Evolutionary conservation across 208 protist genomes (phyloP).

Genomic region (Borovskyia barvae): DNA sequence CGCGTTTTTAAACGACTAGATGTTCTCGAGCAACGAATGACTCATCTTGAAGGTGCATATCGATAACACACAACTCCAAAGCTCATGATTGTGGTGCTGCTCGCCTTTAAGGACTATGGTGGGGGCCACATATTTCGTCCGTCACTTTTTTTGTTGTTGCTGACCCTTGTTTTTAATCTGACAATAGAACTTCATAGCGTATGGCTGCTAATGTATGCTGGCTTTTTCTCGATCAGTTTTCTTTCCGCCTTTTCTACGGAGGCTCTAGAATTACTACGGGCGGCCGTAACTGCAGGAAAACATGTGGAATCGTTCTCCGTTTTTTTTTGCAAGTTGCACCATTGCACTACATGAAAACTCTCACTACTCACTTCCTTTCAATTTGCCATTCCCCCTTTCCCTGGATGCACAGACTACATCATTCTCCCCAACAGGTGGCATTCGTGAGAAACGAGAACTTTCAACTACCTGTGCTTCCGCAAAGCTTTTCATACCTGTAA

Average conservation of each 20-base stretch:
- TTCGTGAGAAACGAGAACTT: no score
- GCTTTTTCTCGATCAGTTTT: constrained; percentile 1
- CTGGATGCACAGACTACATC: no score
- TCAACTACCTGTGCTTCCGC: no score
- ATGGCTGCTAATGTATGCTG: background rate
- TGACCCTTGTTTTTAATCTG: constrained; percentile 1
- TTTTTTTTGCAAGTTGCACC: constrained; percentile 21
- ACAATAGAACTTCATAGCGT: constrained; percentile 10
- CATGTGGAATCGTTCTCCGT: constrained; percentile 1
- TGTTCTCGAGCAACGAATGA: constrained; percentile 19
- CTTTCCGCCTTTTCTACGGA: constrained; percentile 13
- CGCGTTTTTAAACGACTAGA: constrained; percentile 28
- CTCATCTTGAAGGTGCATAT: constrained; percentile 15
- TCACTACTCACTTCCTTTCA: no score
- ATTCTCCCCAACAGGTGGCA: no score
- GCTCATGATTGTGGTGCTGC: background rate
- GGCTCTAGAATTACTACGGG: no score
- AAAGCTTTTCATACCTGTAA: no score
- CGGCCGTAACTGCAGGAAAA: no score
- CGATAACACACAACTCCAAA: background rate
- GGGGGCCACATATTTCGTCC: no score
- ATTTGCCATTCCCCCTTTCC: no score
- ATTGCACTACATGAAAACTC: no score
- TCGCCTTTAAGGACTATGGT: no score
- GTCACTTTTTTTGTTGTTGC: background rate